phyloP scores from a whole-genome alignment of 2,329 filamentous ascomycete genomes.

The Chaetothyriales sp. region DNA sequence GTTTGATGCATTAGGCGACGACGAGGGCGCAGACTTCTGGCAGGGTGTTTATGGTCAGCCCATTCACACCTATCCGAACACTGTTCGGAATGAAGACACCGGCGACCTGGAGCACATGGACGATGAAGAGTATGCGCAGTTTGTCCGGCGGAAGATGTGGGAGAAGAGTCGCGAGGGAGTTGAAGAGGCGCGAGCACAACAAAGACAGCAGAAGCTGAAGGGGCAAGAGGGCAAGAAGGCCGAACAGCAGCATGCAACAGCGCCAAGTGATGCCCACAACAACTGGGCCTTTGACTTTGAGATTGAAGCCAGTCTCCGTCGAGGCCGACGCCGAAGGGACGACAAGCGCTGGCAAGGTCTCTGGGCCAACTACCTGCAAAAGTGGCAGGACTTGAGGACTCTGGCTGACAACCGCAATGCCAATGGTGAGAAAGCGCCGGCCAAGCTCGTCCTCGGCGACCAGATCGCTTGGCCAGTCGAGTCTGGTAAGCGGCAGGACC shows the following conservation, averaged over 20 bases:
- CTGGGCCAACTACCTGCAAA: conserved; percentile 51
- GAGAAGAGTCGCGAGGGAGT: conserved; percentile 81
- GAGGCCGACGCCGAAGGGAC: conserved; percentile 50
- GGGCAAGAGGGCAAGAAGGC: conserved; percentile 16
- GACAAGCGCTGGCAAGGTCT: conserved; percentile 42
- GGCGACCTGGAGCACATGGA: conserved; percentile 67
- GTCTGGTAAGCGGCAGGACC: conserved; percentile 43
- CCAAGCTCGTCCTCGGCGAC: conserved; percentile 23
- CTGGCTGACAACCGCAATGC: conserved; percentile 10
- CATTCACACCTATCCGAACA: conserved; percentile 61
- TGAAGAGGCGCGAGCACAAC: conserved; percentile 57
- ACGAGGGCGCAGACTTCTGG: conserved; percentile 93
- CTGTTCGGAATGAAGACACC: conserved; percentile 33
- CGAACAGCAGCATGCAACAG: not conserved
- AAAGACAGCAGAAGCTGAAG: conserved; percentile 38
- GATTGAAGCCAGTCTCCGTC: conserved; percentile 55
- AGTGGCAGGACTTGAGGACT: conserved; percentile 45
- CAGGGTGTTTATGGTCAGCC: conserved; percentile 93
- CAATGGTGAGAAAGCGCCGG: conserved; percentile 3
- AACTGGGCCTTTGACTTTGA: conserved; percentile 40
- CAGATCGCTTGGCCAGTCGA: conserved; percentile 61
- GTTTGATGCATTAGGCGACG: conserved; percentile 92
- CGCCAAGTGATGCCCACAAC: not conserved
- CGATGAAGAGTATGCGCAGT: conserved; percentile 80
- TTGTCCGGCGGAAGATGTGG: conserved; percentile 86